Evolutionary conservation across 2,329 filamentous ascomycete species (phyloP).

Genomic region (Xylaria sp.): DNA sequence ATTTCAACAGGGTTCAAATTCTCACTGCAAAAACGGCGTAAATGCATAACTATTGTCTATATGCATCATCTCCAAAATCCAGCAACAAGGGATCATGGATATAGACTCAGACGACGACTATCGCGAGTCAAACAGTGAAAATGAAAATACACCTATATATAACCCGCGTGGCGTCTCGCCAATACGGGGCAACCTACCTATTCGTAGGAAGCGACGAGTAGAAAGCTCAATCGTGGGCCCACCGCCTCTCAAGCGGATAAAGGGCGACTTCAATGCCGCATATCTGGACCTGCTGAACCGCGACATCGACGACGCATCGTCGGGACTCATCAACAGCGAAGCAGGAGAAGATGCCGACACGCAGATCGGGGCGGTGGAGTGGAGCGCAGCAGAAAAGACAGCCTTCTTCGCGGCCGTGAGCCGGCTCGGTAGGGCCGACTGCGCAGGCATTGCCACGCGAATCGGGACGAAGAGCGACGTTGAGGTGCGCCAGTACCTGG

Average conservation of each 20-base stretch:
- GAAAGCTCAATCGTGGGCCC: conserved; percentile 38
- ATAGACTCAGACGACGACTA: conserved; percentile 37
- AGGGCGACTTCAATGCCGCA: conserved; percentile 54
- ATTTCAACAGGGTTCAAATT: neutral
- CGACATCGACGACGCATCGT: conserved; percentile 65
- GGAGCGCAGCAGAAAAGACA: conserved; percentile 77
- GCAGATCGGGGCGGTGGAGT: conserved; percentile 75
- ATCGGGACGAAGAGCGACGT: conserved; percentile 76
- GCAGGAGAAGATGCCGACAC: conserved; percentile 48
- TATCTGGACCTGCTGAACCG: conserved; percentile 66
- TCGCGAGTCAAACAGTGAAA: conserved; percentile 16
- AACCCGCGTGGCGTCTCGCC: conserved; percentile 11
- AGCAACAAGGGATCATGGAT: conserved; percentile 17
- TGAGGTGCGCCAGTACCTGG: conserved; percentile 78
- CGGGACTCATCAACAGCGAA: conserved; percentile 49
- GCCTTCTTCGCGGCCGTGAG: conserved; percentile 73
- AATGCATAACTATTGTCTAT: conserved; percentile 36
- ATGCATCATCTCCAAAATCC: conserved; percentile 34
- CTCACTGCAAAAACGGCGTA: conserved; percentile 8
- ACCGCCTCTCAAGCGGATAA: conserved; percentile 58
- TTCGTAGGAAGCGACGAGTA: conserved; percentile 34
- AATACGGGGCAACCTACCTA: neutral
- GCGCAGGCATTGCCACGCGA: conserved; percentile 68
- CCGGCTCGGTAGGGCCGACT: conserved; percentile 70
- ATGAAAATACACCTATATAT: conserved; percentile 1